These are phyloP conservation scores for Przewalskia tangutica DNA, from an alignment of 257 asterid genomes.

Conservation along the genomic window DNA sequence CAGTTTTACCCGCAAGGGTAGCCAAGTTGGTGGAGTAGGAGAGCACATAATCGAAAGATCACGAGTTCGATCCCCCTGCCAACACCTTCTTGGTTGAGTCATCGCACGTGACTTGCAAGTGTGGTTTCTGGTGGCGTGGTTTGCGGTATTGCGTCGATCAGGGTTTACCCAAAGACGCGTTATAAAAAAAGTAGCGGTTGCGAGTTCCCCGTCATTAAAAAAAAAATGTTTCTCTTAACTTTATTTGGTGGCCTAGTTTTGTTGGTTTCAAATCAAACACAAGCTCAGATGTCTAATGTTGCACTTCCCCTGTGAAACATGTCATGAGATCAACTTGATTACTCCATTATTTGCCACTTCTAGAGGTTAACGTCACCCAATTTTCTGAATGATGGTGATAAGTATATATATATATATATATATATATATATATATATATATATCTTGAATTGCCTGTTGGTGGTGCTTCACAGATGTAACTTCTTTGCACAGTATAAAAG, in stretches of 20 bases:
- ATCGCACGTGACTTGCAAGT: no score
- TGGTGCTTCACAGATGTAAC: background rate
- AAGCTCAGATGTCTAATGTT: background rate
- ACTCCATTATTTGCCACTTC: background rate
- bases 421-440: no score
- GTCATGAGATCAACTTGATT: slow-evolving; percentile 1
- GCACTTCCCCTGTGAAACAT: background rate
- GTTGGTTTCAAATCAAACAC: background rate
- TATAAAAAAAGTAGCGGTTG: no score
- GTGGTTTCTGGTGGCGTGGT: no score
- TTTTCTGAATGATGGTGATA: background rate
- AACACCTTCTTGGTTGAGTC: no score
- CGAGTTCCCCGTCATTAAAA: no score
- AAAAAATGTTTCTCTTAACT: background rate
- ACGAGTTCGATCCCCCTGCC: no score
- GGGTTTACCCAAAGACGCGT: no score
- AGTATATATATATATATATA: background rate
- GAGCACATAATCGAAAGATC: no score
- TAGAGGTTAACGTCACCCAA: background rate
- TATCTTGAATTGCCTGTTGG: background rate
- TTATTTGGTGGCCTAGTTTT: background rate
- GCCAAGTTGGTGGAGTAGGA: no score
- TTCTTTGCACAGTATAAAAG: background rate
- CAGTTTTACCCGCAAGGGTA: no score
- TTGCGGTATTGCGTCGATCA: no score